Evolutionary conservation across 2,329 filamentous ascomycete genomes (phyloP).

Genomic region (Pyrenochaeta sp.): DNA sequence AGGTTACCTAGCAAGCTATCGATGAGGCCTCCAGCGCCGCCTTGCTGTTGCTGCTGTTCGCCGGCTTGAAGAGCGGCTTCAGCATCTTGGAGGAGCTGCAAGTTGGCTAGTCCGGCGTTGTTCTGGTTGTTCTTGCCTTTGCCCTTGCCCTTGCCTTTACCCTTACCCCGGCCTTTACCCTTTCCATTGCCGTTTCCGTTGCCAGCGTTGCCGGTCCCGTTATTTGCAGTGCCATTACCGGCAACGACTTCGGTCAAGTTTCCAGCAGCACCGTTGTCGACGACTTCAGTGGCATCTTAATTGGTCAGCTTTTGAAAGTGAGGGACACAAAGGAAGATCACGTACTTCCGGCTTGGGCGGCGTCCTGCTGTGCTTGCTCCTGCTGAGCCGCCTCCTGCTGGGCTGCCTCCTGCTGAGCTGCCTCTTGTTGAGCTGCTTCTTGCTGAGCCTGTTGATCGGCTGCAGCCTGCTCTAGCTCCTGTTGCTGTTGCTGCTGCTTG

Average conservation of each 20-base stretch:
- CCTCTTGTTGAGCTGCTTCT: not conserved
- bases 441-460: not conserved
- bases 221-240: slow-evolving; percentile 7
- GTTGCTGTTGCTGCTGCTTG: not conserved
- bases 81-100: slow-evolving; percentile 1
- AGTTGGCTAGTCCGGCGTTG: not conserved
- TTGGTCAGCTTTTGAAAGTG: slow-evolving; percentile 2
- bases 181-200: slow-evolving; percentile 14
- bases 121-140: slow-evolving; percentile 3
- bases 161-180: slow-evolving; percentile 14
- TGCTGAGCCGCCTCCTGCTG: not conserved
- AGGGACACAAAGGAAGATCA: not conserved
- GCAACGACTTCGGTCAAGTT: slow-evolving; percentile 14
- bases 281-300: slow-evolving; percentile 16
- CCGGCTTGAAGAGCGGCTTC: slow-evolving; percentile 4
- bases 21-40: slow-evolving; percentile 7
- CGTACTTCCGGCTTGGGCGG: slow-evolving; percentile 22
- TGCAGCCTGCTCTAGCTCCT: not conserved
- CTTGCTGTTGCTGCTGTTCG: slow-evolving; percentile 1
- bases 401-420: not conserved
- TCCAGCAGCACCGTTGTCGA: slow-evolving; percentile 7
- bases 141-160: slow-evolving; percentile 14
- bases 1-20: slow-evolving; percentile 9
- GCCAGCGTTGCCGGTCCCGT: not conserved
- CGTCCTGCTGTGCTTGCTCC: slow-evolving; percentile 3